Conservation (phyloP, 495 filamentous ascomycete species). For the Penicillium verhagenii region DNA sequence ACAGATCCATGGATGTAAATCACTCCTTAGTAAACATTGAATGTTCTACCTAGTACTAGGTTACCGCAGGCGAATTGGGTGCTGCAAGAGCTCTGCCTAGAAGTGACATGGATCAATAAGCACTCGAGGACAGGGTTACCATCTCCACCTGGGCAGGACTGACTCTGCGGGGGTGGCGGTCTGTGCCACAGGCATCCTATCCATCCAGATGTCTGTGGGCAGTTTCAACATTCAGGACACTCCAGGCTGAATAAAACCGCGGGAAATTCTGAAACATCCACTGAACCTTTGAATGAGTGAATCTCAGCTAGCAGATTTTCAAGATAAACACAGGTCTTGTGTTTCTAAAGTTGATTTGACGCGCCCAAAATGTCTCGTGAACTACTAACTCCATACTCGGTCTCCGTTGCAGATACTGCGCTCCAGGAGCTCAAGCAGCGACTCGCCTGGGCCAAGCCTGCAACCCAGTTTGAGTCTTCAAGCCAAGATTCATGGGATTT, state of each 20-base stretch:
- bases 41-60: too few relatives aligned
- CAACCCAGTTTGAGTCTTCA: conserved; percentile 35
- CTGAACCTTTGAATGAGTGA: neutral
- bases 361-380: conserved; percentile 14
- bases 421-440: conserved; percentile 39
- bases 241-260: neutral
- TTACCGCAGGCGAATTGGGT: too few relatives aligned
- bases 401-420: conserved; percentile 37
- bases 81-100: too few relatives aligned
- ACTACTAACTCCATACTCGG: conserved; percentile 24
- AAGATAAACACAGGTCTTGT: neutral
- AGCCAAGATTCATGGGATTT: conserved; percentile 37
- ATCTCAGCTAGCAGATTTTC: neutral
- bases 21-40: too few relatives aligned
- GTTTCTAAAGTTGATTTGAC: neutral
- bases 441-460: conserved; percentile 34
- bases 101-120: too few relatives aligned
- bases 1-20: too few relatives aligned
- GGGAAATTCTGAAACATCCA: too few relatives aligned
- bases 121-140: too few relatives aligned
- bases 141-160: too few relatives aligned
- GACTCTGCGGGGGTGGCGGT: neutral
- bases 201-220: too few relatives aligned
- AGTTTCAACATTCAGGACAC: neutral
- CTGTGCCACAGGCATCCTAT: neutral